phyloP scores from a whole-genome alignment of 164 flowering plant genomes.

The Nymphaea colorata region DNA sequence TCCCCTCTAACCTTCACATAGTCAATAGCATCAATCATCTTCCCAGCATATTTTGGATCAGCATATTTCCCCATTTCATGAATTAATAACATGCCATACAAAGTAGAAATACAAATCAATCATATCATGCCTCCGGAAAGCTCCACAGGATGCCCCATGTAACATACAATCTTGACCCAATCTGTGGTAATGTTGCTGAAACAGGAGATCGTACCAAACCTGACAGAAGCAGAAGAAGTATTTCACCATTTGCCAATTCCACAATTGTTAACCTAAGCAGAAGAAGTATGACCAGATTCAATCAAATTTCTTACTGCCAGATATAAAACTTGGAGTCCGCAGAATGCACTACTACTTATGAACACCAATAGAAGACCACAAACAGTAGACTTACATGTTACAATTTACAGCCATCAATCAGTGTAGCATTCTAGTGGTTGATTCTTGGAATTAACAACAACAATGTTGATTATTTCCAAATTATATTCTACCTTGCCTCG shows the following conservation, averaged over 20 bases:
- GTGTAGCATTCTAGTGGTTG: too few relatives aligned
- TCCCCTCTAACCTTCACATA: too few relatives aligned
- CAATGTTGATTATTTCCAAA: too few relatives aligned
- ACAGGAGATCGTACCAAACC: slow-evolving; percentile 96
- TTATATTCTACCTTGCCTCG: too few relatives aligned
- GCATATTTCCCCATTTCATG: too few relatives aligned
- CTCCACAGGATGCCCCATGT: slow-evolving; percentile 85
- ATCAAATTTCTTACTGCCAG: slow-evolving; percentile 51
- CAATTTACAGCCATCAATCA: too few relatives aligned
- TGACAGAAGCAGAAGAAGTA: slow-evolving; percentile 8
- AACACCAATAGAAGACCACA: neutral
- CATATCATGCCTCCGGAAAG: slow-evolving; percentile 64
- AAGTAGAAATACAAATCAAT: neutral
- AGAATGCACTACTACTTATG: slow-evolving; percentile 1
- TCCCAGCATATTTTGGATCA: too few relatives aligned
- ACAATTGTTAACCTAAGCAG: neutral
- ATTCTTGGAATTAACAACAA: too few relatives aligned
- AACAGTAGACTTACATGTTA: neutral
- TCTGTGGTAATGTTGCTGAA: slow-evolving; percentile 83
- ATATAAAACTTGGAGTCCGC: slow-evolving; percentile 73
- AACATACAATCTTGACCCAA: slow-evolving; percentile 68
- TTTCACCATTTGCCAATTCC: neutral
- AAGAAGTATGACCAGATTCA: slow-evolving; percentile 44
- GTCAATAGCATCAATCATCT: too few relatives aligned
- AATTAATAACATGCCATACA: too few relatives aligned